phyloP scores from a whole-genome alignment of 148 eudicot species.

The Camellia sinensis region DNA sequence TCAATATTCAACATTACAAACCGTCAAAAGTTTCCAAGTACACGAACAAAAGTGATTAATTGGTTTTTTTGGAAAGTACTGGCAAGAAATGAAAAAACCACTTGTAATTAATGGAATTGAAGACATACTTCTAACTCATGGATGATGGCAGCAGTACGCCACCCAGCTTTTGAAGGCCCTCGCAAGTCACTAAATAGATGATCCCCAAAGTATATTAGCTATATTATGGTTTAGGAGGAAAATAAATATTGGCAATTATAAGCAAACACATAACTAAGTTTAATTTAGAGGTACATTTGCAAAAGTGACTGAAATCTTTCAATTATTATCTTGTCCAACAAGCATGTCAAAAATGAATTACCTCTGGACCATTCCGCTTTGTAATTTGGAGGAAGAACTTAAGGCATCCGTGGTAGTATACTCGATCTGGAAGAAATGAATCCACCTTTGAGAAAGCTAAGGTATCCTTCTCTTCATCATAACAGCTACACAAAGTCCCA shows the following conservation, averaged over 20 bases:
- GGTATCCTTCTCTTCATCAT: constrained; percentile 78
- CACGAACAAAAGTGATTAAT: constrained; percentile 5
- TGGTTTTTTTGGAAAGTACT: neutral
- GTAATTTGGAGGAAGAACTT: constrained; percentile 87
- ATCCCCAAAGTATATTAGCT: constrained; percentile 99
- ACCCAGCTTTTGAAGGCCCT: constrained; percentile 96
- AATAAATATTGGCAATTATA: constrained; percentile 2
- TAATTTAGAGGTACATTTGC: neutral
- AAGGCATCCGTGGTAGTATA: constrained; percentile 96
- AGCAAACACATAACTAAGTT: neutral
- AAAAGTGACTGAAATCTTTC: constrained; percentile 13
- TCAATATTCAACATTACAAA: neutral
- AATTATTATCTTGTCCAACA: constrained; percentile 6
- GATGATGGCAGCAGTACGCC: constrained; percentile 99
- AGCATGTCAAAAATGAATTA: constrained; percentile 19
- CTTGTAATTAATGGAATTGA: neutral
- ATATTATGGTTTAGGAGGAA: constrained; percentile 15
- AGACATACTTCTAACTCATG: constrained; percentile 77
- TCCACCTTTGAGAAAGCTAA: constrained; percentile 92
- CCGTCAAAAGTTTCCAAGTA: neutral
- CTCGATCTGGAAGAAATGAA: constrained; percentile 65
- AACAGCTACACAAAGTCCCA: constrained; percentile 59
- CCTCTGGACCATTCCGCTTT: constrained; percentile 98
- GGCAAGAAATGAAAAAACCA: neutral
- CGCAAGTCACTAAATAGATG: constrained; percentile 94